phyloP scores from a whole-genome alignment of 176 grass and related monocot species.

The Tillandsia fasciculata region DNA sequence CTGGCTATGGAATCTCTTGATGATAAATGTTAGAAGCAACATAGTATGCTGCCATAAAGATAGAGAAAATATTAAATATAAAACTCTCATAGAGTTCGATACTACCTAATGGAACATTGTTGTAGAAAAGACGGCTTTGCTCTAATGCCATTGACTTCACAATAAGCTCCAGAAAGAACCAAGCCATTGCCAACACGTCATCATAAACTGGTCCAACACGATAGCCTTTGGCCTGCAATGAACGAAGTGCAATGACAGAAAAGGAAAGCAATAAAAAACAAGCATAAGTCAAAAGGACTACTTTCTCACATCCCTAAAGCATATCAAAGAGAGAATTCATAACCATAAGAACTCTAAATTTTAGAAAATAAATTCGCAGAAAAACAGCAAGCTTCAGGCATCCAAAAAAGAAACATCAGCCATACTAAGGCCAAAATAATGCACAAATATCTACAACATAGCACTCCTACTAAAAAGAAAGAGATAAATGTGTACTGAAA shows the following conservation, averaged over 20 bases:
- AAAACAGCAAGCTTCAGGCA: too few species aligned
- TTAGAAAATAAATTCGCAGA: too few species aligned
- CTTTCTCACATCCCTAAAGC: background rate
- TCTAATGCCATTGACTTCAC: constrained; percentile 98
- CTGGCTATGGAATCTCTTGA: background rate
- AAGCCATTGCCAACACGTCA: constrained; percentile 99
- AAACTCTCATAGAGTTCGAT: background rate
- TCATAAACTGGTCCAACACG: constrained; percentile 99
- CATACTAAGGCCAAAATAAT: background rate
- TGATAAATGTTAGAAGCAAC: background rate
- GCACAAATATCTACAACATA: too few species aligned
- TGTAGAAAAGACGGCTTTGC: constrained; percentile 80
- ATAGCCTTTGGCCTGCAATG: constrained; percentile 90
- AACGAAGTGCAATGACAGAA: background rate
- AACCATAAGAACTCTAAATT: background rate
- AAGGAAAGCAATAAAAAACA: too few species aligned
- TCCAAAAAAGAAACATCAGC: background rate
- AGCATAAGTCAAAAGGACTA: too few species aligned
- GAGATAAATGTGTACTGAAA: too few species aligned
- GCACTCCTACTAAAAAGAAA: too few species aligned
- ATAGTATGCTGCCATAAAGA: background rate
- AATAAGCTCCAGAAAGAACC: constrained; percentile 99
- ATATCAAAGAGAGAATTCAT: background rate
- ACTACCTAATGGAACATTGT: constrained; percentile 87
- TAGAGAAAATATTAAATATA: constrained; percentile 7